Conservation (phyloP, 2,329 filamentous ascomycete genomes). For the Aspergillus udagawae region DNA sequence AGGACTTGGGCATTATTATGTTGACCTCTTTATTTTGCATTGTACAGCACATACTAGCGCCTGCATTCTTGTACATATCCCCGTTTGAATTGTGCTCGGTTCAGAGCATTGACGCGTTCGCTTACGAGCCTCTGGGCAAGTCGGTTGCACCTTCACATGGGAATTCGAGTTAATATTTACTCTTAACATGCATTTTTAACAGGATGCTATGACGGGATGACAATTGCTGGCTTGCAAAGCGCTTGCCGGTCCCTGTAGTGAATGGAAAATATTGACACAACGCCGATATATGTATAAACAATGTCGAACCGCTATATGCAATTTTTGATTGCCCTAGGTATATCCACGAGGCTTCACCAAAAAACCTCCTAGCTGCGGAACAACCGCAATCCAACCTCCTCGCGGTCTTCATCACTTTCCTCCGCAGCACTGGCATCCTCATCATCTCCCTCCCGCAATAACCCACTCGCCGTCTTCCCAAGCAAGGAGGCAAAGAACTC, state of each 20-base stretch:
- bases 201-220: not conserved
- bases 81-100: too few relatives aligned
- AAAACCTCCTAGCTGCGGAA: constrained; percentile 24
- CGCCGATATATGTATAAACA: not conserved
- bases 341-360: not conserved
- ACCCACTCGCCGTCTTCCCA: constrained; percentile 59
- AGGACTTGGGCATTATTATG: not conserved
- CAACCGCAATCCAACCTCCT: constrained; percentile 31
- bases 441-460: constrained; percentile 57
- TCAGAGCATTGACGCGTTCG: too few relatives aligned
- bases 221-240: not conserved
- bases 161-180: not conserved
- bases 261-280: not conserved
- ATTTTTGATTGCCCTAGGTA: not conserved
- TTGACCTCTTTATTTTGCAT: not conserved
- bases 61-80: not conserved
- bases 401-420: constrained; percentile 27
- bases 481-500: constrained; percentile 71
- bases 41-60: not conserved
- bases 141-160: not conserved
- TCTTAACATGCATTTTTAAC: not conserved
- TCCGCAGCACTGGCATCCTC: constrained; percentile 41
- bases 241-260: not conserved
- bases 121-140: too few relatives aligned
- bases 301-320: not conserved